Conservation (phyloP, 2,329 filamentous ascomycete species). For the Fusarium brachygibbosum region DNA sequence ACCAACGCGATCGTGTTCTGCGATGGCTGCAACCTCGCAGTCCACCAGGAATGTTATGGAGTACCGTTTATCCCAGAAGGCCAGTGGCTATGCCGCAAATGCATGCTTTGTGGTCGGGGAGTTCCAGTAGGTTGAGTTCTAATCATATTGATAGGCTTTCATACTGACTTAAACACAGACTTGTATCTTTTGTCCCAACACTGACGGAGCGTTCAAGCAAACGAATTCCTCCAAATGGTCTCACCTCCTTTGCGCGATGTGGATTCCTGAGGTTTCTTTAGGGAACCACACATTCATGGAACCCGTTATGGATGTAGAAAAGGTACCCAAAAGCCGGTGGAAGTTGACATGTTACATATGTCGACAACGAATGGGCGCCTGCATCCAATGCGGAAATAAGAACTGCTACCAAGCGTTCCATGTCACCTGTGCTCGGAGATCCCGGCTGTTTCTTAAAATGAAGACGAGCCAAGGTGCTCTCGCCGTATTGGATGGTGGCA, state of each 20-base stretch:
- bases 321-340: conserved; percentile 95
- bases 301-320: conserved; percentile 97
- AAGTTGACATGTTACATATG: conserved; percentile 96
- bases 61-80: conserved; percentile 99
- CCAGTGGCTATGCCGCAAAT: conserved; percentile 97
- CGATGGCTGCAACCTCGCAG: conserved; percentile 95
- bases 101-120: conserved; percentile 92
- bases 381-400: conserved; percentile 98
- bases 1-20: conserved; percentile 99
- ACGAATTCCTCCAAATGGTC: conserved; percentile 97
- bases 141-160: neutral
- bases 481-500: conserved; percentile 81
- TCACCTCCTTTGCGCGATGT: conserved; percentile 95
- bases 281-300: conserved; percentile 99
- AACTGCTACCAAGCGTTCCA: conserved; percentile 97
- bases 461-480: conserved; percentile 88
- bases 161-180: conserved; percentile 65
- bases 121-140: conserved; percentile 73
- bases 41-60: conserved; percentile 98
- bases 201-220: conserved; percentile 97
- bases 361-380: conserved; percentile 96
- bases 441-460: conserved; percentile 93
- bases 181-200: conserved; percentile 98
- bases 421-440: conserved; percentile 92
- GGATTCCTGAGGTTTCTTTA: conserved; percentile 97